Evolutionary conservation across 2,329 filamentous ascomycete species (phyloP), one percentile per base, ranked within the genome.

Genomic region (Penicillium italicum): DNA sequence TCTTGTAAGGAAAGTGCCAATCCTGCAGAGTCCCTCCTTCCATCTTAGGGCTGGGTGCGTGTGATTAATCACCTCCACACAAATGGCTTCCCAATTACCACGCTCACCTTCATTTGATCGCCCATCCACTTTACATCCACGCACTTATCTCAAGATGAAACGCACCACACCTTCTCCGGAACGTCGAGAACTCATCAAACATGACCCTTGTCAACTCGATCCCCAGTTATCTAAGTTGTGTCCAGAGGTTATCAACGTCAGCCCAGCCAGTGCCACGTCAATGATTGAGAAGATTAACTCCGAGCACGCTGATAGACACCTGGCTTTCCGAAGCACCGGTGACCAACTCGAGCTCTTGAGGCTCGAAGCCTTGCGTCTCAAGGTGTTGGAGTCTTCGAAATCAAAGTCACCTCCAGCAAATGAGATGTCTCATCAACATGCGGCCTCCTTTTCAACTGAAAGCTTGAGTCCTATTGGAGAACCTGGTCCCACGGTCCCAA

Each of bases 31-130:
- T 20, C 14, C n/a, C 24, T 49, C n/a, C 24, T 49, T 40, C 36
- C 34, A 11, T 40, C 16, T 41, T 49, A 49, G 46, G 46, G 46
- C 46, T n/a, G 18, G 5, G 46, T 49, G 46, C 46, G 46, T 49
- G 34, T 1, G 1, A 22, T 0, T 22, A 14, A 11, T 9, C 8
- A 6, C 26, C 24, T 22, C 5, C 0, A 7, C 10, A 6, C 5
- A 14, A 12, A 9, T 22, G 2, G 6, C 3, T 9, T 11, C 26
- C n/a, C 11, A 30, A 49, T 22, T 49, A 5, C 46, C 46, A 49
- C 46, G 12, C 18, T n/a, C 6, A 1, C 2, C 10, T 30, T 3
- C 3, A 14, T 30, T 12, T 9, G 3, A 7, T 20, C 24, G 6
- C 24, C 2, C 0, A 28, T 4, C 0, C 3, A 11, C 1, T 12